Base-by-base conservation (phyloP, 129 eudicot genomes). In the Rutidosis leptorrhynchoides region DNA sequence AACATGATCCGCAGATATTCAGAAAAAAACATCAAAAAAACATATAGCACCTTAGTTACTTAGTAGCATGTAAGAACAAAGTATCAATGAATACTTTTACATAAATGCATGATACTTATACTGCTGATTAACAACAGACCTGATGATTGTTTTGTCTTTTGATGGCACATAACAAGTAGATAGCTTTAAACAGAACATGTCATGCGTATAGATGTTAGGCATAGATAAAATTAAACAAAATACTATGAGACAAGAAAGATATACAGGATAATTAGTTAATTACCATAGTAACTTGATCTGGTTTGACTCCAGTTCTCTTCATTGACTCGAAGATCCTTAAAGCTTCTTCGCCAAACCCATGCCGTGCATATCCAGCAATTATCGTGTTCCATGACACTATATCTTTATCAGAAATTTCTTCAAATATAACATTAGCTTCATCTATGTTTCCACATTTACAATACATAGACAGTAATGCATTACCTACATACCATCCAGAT, bases 231-330 rank as follows among this genome's bases (percentile, higher is more conserved):
- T 21, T 3, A 19, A 20, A 46, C 53, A 16, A 46, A 46, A 46
- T 46, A 17, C 19, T 46, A 46, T n/a, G 53, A 46, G 53, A 46
- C 21, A 17, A 17, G 19, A 17, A 15, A 15, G 19, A 46, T 46
- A 49, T 49, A 49, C 10, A n/a, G n/a, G n/a, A 35, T 35, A 35
- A 51, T 4, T 12, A 14, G 37, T 25, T 15, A 6, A 25, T 26
- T 57, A 87, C 95, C 95, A 87, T 84, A 56, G 95, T 84, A 16
- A 80, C 84, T 16, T 82, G 88, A 67, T 87, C 86, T 15, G 90
- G 88, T 65, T 67, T 81, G 59, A 77, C 59, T 58, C 77, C 63
- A 0, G 43, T 67, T 23, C 22, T 67, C 51, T 80, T 82, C 95
- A 87, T 87, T 57, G 75, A 58, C 49, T 87, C 82, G 35, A 84